These are phyloP conservation scores for Pythium monospermum DNA, from an alignment of 352 stramenopile genomes.

Conservation along the genomic window DNA sequence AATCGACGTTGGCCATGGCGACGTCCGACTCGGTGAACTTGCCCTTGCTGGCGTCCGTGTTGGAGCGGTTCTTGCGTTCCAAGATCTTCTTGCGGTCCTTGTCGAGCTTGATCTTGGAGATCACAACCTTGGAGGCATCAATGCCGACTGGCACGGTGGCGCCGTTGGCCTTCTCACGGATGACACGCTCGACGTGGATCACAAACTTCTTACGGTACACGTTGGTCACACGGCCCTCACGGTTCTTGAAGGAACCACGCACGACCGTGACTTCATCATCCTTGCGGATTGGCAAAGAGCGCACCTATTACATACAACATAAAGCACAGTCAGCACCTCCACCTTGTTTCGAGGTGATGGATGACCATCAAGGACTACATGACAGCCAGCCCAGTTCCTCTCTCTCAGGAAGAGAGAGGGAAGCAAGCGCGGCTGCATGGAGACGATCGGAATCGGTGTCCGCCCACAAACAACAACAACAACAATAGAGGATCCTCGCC, in stretches of 20 bases:
- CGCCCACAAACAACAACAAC: background rate
- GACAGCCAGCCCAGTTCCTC: background rate
- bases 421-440: background rate
- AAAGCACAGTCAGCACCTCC: slow-evolving; percentile 11
- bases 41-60: slow-evolving; percentile 76
- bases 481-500: background rate
- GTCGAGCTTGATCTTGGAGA: slow-evolving; percentile 99
- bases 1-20: slow-evolving; percentile 87
- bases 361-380: slow-evolving; percentile 1
- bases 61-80: slow-evolving; percentile 95
- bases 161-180: slow-evolving; percentile 98
- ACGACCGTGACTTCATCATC: slow-evolving; percentile 99
- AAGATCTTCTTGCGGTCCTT: slow-evolving; percentile 99
- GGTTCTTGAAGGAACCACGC: slow-evolving; percentile 96
- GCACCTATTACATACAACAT: slow-evolving; percentile 68
- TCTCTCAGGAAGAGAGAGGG: slow-evolving; percentile 2
- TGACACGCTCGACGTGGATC: slow-evolving; percentile 98
- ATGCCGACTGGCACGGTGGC: slow-evolving; percentile 95
- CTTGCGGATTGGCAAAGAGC: slow-evolving; percentile 98
- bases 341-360: too few relatives aligned
- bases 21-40: slow-evolving; percentile 89
- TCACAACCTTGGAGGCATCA: slow-evolving; percentile 97
- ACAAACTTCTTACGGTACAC: slow-evolving; percentile 99
- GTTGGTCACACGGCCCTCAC: slow-evolving; percentile 97
- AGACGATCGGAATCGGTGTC: background rate